phyloP scores from a whole-genome alignment of 352 stramenopile genomes.

The Globisporangium spiculum region DNA sequence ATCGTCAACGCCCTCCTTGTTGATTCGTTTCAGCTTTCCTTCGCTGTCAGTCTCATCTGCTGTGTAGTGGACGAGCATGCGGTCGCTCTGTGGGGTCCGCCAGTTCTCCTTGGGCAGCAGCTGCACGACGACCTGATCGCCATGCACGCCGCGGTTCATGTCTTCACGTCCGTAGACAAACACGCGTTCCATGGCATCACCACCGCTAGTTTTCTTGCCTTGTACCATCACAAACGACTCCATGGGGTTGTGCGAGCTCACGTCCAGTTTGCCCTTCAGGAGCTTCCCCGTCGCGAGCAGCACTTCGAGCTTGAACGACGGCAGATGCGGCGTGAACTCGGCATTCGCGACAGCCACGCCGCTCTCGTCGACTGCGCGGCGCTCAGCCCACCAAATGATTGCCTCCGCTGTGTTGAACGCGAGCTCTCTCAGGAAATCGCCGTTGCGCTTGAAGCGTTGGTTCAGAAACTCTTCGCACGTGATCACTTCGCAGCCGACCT shows the following conservation, averaged over 20 bases:
- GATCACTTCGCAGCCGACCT: constrained; percentile 42
- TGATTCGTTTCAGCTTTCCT: constrained; percentile 6
- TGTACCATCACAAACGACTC: constrained; percentile 73
- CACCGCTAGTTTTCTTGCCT: constrained; percentile 17
- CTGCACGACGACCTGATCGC: constrained; percentile 95
- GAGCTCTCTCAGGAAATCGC: constrained; percentile 50
- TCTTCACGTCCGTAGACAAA: constrained; percentile 75
- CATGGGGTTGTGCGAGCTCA: constrained; percentile 69
- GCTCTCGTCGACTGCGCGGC: constrained; percentile 20
- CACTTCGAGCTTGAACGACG: constrained; percentile 33
- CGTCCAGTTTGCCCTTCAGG: constrained; percentile 55
- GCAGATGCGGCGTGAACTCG: constrained; percentile 61
- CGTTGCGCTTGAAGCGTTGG: constrained; percentile 33
- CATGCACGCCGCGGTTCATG: constrained; percentile 97
- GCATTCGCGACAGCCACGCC: constrained; percentile 22
- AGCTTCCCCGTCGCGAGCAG: constrained; percentile 28
- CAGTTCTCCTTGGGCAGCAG: constrained; percentile 84
- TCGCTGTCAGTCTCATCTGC: constrained; percentile 39
- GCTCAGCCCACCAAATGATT: constrained; percentile 43
- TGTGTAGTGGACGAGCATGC: constrained; percentile 68
- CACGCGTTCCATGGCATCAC: constrained; percentile 40
- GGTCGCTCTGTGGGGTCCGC: constrained; percentile 61
- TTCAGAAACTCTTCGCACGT: constrained; percentile 58
- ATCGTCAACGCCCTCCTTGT: constrained; percentile 16
- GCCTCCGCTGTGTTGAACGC: constrained; percentile 59